Percentiles rank a stretch among this genome's conserved stretches.
These are phyloP conservation scores for Papilionanthe hybrid DNA, from an alignment of 116 monocot genomes.

Conservation along the genomic window DNA sequence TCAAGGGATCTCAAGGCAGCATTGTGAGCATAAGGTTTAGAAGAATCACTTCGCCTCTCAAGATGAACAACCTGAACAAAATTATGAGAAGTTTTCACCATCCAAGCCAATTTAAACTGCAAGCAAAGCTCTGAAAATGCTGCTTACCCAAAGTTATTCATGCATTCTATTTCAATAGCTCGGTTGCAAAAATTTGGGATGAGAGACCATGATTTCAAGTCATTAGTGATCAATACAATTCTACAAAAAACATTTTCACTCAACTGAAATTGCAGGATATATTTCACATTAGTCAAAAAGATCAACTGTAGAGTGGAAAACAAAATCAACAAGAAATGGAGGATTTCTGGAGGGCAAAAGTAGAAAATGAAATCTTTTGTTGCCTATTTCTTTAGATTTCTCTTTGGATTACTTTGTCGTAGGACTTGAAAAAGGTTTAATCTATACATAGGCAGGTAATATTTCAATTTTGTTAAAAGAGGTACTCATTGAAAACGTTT, in stretches of 20 bases:
- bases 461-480: not conserved
- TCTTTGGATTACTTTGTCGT: not conserved
- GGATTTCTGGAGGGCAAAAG: not conserved
- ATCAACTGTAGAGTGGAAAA: too few relatives aligned
- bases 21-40: not conserved
- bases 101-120: not conserved
- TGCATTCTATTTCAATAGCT: not conserved
- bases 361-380: not conserved
- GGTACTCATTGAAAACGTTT: not conserved
- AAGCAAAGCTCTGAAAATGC: not conserved
- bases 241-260: not conserved
- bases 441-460: not conserved
- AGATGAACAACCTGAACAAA: not conserved
- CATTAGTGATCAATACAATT: not conserved
- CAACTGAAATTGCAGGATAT: not conserved
- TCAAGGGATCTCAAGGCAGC: not conserved
- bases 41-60: not conserved
- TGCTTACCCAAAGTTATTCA: not conserved
- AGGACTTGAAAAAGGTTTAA: not conserved
- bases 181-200: too few relatives aligned
- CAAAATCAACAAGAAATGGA: not conserved
- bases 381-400: not conserved
- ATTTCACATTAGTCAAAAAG: not conserved
- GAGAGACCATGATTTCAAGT: not conserved
- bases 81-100: not conserved